Conservation (phyloP, 2,329 filamentous ascomycete species). For the Chaetomium olivaceum region DNA sequence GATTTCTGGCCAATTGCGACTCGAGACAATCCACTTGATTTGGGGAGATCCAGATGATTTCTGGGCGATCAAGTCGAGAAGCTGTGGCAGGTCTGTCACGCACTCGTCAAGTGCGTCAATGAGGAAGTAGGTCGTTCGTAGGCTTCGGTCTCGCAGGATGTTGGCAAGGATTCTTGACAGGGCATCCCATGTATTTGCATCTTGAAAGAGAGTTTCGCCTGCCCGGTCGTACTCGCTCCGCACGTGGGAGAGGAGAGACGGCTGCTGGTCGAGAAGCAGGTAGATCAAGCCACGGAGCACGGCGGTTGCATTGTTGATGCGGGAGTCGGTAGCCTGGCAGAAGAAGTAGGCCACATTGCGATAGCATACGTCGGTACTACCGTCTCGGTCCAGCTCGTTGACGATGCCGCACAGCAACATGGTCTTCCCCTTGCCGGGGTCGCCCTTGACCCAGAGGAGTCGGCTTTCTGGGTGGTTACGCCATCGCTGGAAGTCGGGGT, state of each 20-base stretch:
- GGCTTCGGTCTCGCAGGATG: constrained; percentile 42
- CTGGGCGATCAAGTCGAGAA: constrained; percentile 7
- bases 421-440: constrained; percentile 47
- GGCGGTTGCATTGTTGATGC: constrained; percentile 36
- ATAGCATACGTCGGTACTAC: background rate
- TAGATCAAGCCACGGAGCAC: constrained; percentile 40
- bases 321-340: constrained; percentile 32
- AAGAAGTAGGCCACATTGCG: constrained; percentile 37
- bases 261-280: constrained; percentile 34
- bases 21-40: constrained; percentile 48
- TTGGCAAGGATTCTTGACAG: constrained; percentile 42
- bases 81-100: background rate
- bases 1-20: constrained; percentile 44
- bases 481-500: constrained; percentile 32
- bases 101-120: constrained; percentile 54
- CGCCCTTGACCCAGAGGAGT: constrained; percentile 27
- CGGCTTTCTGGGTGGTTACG: background rate
- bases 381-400: constrained; percentile 34
- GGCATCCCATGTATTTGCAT: constrained; percentile 43
- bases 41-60: constrained; percentile 2
- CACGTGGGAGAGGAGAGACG: constrained; percentile 41
- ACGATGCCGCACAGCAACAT: constrained; percentile 46
- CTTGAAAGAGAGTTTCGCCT: constrained; percentile 36
- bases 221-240: constrained; percentile 25
- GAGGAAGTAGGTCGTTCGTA: constrained; percentile 39